A percentile compares a stretch with the other conserved stretches of the same genome.
phyloP scores from a whole-genome alignment of 2,329 filamentous ascomycete genomes.

The Diaporthe sp. region DNA sequence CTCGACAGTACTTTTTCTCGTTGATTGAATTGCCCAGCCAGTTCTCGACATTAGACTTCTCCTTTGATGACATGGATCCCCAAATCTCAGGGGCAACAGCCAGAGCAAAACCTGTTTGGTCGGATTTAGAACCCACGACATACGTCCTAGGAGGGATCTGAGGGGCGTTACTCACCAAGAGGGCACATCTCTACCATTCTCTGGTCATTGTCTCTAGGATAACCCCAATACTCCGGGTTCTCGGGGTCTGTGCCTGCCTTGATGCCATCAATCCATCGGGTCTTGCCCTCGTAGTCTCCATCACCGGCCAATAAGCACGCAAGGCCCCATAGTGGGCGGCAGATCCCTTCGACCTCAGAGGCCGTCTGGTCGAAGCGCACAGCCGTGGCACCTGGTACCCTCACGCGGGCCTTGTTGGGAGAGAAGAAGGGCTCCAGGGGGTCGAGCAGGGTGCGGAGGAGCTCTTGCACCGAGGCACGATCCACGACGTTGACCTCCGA shows the following conservation, averaged over 20 bases:
- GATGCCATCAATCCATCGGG: constrained; percentile 77
- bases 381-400: constrained; percentile 75
- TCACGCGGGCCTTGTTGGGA: constrained; percentile 71
- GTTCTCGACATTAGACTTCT: constrained; percentile 73
- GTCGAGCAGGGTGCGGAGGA: constrained; percentile 72
- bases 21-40: constrained; percentile 83
- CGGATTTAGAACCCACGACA: not conserved
- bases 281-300: constrained; percentile 70
- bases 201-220: constrained; percentile 80
- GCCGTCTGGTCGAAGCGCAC: constrained; percentile 82
- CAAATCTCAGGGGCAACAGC: constrained; percentile 76
- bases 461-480: constrained; percentile 67
- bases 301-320: constrained; percentile 76
- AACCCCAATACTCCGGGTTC: constrained; percentile 80
- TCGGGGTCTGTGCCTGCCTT: constrained; percentile 77
- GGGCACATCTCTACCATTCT: constrained; percentile 89
- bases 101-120: constrained; percentile 68
- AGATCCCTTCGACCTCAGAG: constrained; percentile 81
- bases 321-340: constrained; percentile 80
- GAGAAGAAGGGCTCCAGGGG: constrained; percentile 80
- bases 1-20: constrained; percentile 69
- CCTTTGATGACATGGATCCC: constrained; percentile 70
- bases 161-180: constrained; percentile 58
- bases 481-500: constrained; percentile 60
- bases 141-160: not conserved